Evolutionary conservation across 768 basidiomycete genomes (phyloP).

Genomic region (Podaxis sp.): DNA sequence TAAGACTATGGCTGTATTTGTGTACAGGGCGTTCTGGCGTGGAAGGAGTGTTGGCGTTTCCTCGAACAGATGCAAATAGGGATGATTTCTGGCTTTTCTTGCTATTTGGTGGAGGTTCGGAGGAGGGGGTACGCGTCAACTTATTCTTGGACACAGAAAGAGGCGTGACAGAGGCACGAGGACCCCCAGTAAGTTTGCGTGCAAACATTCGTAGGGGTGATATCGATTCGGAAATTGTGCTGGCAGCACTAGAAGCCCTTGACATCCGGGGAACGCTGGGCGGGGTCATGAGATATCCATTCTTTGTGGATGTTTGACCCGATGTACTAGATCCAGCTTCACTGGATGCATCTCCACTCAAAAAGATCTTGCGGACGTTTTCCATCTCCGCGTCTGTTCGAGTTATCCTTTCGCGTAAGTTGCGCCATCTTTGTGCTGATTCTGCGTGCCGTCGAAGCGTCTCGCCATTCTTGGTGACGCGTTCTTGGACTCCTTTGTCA

Average conservation of each 20-base stretch:
- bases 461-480: constrained; percentile 96
- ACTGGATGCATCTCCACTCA: constrained; percentile 54
- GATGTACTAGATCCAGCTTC: constrained; percentile 74
- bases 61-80: constrained; percentile 52
- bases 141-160: constrained; percentile 44
- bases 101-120: constrained; percentile 47
- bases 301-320: constrained; percentile 49
- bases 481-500: constrained; percentile 90
- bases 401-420: constrained; percentile 73
- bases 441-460: constrained; percentile 88
- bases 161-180: constrained; percentile 33
- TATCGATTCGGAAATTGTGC: constrained; percentile 70
- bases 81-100: constrained; percentile 65
- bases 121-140: constrained; percentile 43
- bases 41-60: constrained; percentile 31
- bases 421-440: constrained; percentile 83
- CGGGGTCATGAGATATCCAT: constrained; percentile 65
- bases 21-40: constrained; percentile 63
- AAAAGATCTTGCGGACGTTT: constrained; percentile 56
- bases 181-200: constrained; percentile 57
- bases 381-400: constrained; percentile 86
- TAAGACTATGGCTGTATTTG: constrained; percentile 70
- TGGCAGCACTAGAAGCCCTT: constrained; percentile 46
- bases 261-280: constrained; percentile 46
- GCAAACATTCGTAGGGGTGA: constrained; percentile 83